These are phyloP conservation scores for Ceratocystis ficicola DNA, from an alignment of 2,329 filamentous ascomycete genomes.

Conservation along the genomic window DNA sequence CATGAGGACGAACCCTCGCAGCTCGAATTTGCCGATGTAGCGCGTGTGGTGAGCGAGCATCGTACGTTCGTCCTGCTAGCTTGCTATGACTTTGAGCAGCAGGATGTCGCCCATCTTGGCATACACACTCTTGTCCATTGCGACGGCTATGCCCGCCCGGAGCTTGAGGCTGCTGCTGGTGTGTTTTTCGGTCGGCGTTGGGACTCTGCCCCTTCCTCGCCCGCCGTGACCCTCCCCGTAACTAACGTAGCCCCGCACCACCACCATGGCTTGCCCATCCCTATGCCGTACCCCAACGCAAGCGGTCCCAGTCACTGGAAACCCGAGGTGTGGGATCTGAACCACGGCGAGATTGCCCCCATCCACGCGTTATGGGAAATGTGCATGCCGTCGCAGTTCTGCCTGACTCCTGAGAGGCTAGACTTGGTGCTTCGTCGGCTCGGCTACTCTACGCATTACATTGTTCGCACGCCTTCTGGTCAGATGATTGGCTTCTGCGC, in stretches of 20 bases:
- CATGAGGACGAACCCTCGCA: constrained; percentile 40
- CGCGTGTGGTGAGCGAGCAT: constrained; percentile 33
- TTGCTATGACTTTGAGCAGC: constrained; percentile 36
- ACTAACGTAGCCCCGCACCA: constrained; percentile 10
- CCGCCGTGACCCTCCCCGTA: constrained; percentile 5
- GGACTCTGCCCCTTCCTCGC: constrained; percentile 20
- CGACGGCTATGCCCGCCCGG: constrained; percentile 36
- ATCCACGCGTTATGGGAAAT: constrained; percentile 38
- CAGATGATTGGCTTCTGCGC: constrained; percentile 46
- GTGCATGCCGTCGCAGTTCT: constrained; percentile 36
- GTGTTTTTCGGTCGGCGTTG: constrained; percentile 37
- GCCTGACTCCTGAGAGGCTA: constrained; percentile 34
- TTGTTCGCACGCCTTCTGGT: constrained; percentile 39
- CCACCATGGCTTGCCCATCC: constrained; percentile 14
- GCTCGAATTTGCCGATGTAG: constrained; percentile 38
- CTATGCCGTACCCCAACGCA: neutral
- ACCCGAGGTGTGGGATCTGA: constrained; percentile 32
- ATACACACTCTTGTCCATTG: constrained; percentile 44
- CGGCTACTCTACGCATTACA: constrained; percentile 46
- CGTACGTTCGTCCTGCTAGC: constrained; percentile 42
- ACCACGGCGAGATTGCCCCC: constrained; percentile 31
- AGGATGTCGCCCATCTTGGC: constrained; percentile 31
- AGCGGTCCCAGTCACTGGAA: constrained; percentile 29
- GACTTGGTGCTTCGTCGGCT: constrained; percentile 39
- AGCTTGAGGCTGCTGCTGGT: constrained; percentile 40